Base-by-base conservation (phyloP, 805 yeast species). In the Kluyveromyces siamensis region DNA sequence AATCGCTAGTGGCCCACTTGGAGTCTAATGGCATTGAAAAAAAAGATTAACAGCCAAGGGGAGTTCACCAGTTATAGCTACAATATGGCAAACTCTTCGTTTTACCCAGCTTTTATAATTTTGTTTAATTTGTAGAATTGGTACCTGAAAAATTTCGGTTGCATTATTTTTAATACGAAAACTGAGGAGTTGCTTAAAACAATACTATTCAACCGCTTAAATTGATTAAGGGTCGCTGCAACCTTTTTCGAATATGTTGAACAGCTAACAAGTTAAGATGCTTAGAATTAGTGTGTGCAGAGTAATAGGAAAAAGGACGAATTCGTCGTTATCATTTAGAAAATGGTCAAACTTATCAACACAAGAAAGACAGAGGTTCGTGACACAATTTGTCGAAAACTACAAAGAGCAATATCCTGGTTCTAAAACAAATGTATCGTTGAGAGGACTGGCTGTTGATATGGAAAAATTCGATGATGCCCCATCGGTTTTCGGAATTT, bases 401-500 rank as follows among this genome's bases (percentile, higher is more conserved):
- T 60, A 61, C 48, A 57, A 54, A 37, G 46, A 30, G 10, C 59
- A 57, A 35, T 63, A 61, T 47, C 68, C 68, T 16, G 57, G 59
- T 2, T 62, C 66, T 6, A 60, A 54, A 44, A 62, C 67, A 8
- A 64, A 61, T 48, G 55, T 57, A 0, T 62, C 66, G 10, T 47
- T 64, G 35, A 50, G 52, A n/a, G 59, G 55, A 11, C 46, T 64
- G 42, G 49, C 56, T 9, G 36, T 54, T 11, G 60, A 56, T 13
- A 54, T 57, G 56, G 56, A 55, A 17, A 48, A 50, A 27, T 55
- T 48, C 44, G 47, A 50, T 14, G 67, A 64, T 43, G 57, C 66
- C 2, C 68, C 68, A 0, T 52, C 62, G 35, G 58, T 64, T 6
- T 64, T 64, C 49, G 64, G 66, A 10, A 55, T 64, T 11, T 63